These are phyloP conservation scores for Dalbergia oliveri DNA, from an alignment of 306 rosid genomes.

Conservation along the genomic window DNA sequence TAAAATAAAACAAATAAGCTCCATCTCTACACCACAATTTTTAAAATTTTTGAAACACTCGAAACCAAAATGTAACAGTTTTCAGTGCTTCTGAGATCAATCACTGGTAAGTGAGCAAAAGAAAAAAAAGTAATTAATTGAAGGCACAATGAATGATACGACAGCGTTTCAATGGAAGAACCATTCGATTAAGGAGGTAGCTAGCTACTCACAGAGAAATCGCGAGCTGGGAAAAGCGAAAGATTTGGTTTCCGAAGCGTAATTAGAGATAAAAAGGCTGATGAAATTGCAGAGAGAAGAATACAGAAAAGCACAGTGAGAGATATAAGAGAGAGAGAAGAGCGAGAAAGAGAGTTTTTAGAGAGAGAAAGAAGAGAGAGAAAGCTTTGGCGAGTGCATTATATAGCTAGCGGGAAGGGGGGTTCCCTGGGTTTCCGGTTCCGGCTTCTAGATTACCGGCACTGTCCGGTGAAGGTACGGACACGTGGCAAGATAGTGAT, in stretches of 20 bases:
- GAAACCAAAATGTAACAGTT: neutral
- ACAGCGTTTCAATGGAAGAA: slow-evolving; percentile 5
- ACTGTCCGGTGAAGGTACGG: neutral
- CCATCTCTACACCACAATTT: neutral
- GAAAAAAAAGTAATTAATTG: neutral
- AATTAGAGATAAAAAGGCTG: slow-evolving; percentile 17
- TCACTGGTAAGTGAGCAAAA: slow-evolving; percentile 12
- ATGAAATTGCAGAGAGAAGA: slow-evolving; percentile 28
- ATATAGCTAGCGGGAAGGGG: slow-evolving; percentile 33
- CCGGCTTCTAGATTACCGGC: neutral
- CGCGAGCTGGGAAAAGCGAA: slow-evolving; percentile 51
- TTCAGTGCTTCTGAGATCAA: slow-evolving; percentile 56
- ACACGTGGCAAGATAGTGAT: slow-evolving; percentile 16
- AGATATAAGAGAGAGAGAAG: slow-evolving; percentile 14
- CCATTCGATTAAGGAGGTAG: slow-evolving; percentile 18
- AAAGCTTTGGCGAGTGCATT: neutral
- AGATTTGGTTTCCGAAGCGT: slow-evolving; percentile 33
- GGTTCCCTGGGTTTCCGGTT: neutral
- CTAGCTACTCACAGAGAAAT: slow-evolving; percentile 60
- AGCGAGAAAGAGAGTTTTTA: too few relatives aligned
- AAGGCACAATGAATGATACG: neutral
- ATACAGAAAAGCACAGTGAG: neutral
- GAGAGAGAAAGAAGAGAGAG: neutral
- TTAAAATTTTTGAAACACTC: neutral
- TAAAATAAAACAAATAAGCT: slow-evolving; percentile 2